Evolutionary conservation across 768 basidiomycete species (phyloP).

Genomic region (Crepidotus variabilis): DNA sequence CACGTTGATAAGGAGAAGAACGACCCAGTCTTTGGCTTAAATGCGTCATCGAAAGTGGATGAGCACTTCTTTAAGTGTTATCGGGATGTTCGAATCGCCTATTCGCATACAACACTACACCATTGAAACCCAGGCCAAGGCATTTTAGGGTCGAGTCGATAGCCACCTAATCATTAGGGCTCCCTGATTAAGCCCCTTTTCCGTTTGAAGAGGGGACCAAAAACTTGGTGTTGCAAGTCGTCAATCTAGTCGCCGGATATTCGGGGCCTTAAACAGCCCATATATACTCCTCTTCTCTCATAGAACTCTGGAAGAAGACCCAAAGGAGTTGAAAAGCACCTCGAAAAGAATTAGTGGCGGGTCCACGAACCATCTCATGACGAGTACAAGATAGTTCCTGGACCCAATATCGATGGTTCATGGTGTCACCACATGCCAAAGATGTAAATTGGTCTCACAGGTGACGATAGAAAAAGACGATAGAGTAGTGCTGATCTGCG

Average conservation of each 20-base stretch:
- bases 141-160: no score
- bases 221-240: not conserved
- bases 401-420: not conserved
- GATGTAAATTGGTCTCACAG: not conserved
- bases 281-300: not conserved
- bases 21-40: no score
- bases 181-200: not conserved
- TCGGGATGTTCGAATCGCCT: no score
- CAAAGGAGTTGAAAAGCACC: not conserved
- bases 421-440: not conserved
- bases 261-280: not conserved
- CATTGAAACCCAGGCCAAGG: no score
- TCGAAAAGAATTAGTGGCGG: not conserved
- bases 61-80: no score
- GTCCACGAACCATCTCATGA: not conserved
- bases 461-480: constrained; percentile 1
- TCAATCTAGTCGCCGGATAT: not conserved
- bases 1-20: not conserved
- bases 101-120: no score
- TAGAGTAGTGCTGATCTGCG: constrained; percentile 11
- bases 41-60: no score
- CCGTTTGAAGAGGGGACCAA: not conserved
- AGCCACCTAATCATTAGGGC: no score
- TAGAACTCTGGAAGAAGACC: not conserved
- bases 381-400: not conserved